Evolutionary conservation across 2,329 filamentous ascomycete species (phyloP).

Genomic region (Blastomyces silverae): DNA sequence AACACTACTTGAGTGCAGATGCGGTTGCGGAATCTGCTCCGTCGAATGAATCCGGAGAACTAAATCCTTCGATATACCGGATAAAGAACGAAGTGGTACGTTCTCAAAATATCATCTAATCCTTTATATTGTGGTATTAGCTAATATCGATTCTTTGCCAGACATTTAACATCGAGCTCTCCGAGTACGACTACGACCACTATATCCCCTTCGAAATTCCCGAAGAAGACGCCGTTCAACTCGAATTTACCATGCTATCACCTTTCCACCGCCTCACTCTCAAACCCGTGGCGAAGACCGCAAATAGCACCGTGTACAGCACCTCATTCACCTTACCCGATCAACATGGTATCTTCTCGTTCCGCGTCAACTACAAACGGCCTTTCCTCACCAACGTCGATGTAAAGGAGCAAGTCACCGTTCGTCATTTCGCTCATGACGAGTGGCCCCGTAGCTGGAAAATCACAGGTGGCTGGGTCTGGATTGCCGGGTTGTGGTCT

Average conservation of each 20-base stretch:
- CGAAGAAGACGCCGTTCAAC: slow-evolving; percentile 67
- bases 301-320: slow-evolving; percentile 65
- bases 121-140: slow-evolving; percentile 24
- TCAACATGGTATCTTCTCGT: slow-evolving; percentile 99
- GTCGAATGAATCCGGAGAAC: slow-evolving; percentile 41
- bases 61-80: slow-evolving; percentile 82
- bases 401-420: slow-evolving; percentile 90
- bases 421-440: slow-evolving; percentile 93
- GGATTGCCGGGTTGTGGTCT: slow-evolving; percentile 79
- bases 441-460: slow-evolving; percentile 88
- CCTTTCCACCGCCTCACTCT: slow-evolving; percentile 89
- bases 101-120: slow-evolving; percentile 28
- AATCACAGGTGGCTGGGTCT: slow-evolving; percentile 89
- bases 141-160: slow-evolving; percentile 33
- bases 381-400: slow-evolving; percentile 84
- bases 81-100: slow-evolving; percentile 95
- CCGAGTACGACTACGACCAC: slow-evolving; percentile 70
- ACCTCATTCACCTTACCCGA: slow-evolving; percentile 78
- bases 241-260: slow-evolving; percentile 98
- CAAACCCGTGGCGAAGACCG: slow-evolving; percentile 49
- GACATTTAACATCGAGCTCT: slow-evolving; percentile 82
- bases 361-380: slow-evolving; percentile 93
- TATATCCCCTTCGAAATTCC: slow-evolving; percentile 69
- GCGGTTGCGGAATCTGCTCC: slow-evolving; percentile 47
- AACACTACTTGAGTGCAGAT: slow-evolving; percentile 60